Percentiles rank a stretch among this genome's conserved stretches.
phyloP scores from a whole-genome alignment of 2,329 filamentous ascomycete genomes.

The Diplocarpon mali region DNA sequence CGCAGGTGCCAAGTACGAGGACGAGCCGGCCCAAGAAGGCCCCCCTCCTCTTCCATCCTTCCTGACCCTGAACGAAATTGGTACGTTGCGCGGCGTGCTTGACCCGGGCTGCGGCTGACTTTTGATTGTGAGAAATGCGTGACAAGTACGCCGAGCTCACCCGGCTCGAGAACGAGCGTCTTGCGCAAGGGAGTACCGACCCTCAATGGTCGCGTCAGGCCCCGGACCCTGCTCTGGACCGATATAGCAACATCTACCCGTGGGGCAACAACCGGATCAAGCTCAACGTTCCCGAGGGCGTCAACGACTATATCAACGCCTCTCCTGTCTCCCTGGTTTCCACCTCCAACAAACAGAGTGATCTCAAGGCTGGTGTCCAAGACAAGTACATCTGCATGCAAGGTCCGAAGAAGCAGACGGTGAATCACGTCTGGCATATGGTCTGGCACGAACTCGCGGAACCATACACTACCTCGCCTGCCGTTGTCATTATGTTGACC shows the following conservation, averaged over 20 bases:
- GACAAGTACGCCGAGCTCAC: conserved; percentile 51
- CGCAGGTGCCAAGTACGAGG: conserved; percentile 3
- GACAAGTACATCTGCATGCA: conserved; percentile 81
- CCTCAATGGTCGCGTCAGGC: conserved; percentile 45
- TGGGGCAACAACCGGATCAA: conserved; percentile 80
- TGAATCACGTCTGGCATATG: conserved; percentile 92
- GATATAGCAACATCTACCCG: conserved; percentile 82
- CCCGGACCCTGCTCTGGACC: conserved; percentile 55
- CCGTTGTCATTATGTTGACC: conserved; percentile 89
- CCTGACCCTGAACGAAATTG: conserved; percentile 36
- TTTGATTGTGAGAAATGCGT: conserved; percentile 34
- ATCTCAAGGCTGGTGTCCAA: conserved; percentile 18
- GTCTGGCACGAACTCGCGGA: conserved; percentile 57
- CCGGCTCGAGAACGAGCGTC: conserved; percentile 37
- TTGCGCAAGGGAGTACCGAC: conserved; percentile 24
- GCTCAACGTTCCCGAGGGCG: conserved; percentile 62
- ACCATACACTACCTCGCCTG: conserved; percentile 45
- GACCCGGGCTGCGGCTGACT: conserved; percentile 8
- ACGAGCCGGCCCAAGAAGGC: conserved; percentile 1
- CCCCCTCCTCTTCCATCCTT: conserved; percentile 37
- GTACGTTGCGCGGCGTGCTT: conserved; percentile 31
- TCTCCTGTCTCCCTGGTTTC: conserved; percentile 45
- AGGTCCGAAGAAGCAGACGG: conserved; percentile 68
- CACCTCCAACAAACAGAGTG: conserved; percentile 25
- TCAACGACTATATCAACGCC: conserved; percentile 74